Evolutionary conservation across 1,284 basidiomycete genomes (phyloP), one percentile per base, ranked within the genome.

Genomic region (Phylloboletellus chloephorus): DNA sequence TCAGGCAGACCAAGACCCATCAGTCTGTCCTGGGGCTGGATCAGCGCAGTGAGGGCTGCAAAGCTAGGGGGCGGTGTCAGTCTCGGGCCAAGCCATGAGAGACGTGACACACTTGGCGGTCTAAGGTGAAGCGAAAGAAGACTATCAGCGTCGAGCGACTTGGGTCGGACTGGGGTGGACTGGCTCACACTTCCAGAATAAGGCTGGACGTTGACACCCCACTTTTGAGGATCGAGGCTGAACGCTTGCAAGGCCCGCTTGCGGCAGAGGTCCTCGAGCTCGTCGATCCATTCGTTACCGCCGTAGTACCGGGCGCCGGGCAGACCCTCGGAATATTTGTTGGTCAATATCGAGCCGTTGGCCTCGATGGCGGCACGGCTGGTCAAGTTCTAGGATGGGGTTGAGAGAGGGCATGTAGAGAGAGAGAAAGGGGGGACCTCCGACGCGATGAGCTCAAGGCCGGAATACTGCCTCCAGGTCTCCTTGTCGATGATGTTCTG

Each of bases 201-300:
- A 13, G 96, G 96, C 72, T 99, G 96, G 49, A 99, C 96, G 64
- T 98, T 98, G 67, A 98, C 94, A 58, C 96, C 95, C 96, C 96
- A 98, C 60, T 82, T 78, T 48, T 78, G 74, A 40, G 88, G 80
- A 70, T 98, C 93, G 52, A 98, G 87, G 76, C 92, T 83, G 80
- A 98, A 99, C 7, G 96, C 94, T 69, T 88, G 74, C 54, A 99
- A 79, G 24, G 96, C 96, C 61, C 96, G 90, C 70, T 94, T 84
- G 67, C 91, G 90, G 74, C 90, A 94, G 47, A 99, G 83, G 50
- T 80, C 69, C 72, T 98, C 96, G 57, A 99, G 87, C 65, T 95
- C 87, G 64, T 98, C 96, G 57, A 98, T 90, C 74, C 88, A 89
- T 67, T 94, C 91, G 69, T 95, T 94, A 52, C 94, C 95, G 60